phyloP scores from a whole-genome alignment of 805 yeast genomes.

The Ogataea allantospora region DNA sequence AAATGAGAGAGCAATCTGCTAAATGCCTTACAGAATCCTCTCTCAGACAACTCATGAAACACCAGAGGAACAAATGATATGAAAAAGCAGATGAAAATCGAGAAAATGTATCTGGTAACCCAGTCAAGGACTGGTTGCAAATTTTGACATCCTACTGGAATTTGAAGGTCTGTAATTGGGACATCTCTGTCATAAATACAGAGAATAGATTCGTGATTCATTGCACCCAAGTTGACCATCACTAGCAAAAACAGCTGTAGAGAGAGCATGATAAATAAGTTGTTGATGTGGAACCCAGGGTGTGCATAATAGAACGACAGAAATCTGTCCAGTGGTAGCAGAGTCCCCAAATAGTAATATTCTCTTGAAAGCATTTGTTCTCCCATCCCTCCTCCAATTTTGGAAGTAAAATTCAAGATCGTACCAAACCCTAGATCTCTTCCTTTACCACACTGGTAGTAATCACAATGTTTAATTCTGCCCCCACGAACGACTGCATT shows the following conservation, averaged over 20 bases:
- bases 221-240: conserved; percentile 73
- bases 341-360: conserved; percentile 87
- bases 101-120: conserved; percentile 84
- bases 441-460: conserved; percentile 95
- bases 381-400: conserved; percentile 98
- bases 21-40: conserved; percentile 75
- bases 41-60: conserved; percentile 84
- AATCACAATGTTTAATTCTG: conserved; percentile 91
- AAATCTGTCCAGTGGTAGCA: conserved; percentile 83
- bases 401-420: conserved; percentile 87
- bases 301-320: conserved; percentile 94
- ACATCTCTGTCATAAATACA: conserved; percentile 65
- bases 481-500: conserved; percentile 88
- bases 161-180: conserved; percentile 71
- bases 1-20: conserved; percentile 73
- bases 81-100: conserved; percentile 90
- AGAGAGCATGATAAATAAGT: conserved; percentile 81
- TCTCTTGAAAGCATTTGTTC: conserved; percentile 92
- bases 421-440: conserved; percentile 93
- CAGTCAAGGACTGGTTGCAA: conserved; percentile 83
- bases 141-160: conserved; percentile 84
- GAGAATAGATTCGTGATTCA: conserved; percentile 65
- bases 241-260: conserved; percentile 85
- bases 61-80: conserved; percentile 86
- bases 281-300: conserved; percentile 93